These are phyloP conservation scores for Saturnispora quitensis DNA, from an alignment of 805 yeast species.

Conservation along the genomic window DNA sequence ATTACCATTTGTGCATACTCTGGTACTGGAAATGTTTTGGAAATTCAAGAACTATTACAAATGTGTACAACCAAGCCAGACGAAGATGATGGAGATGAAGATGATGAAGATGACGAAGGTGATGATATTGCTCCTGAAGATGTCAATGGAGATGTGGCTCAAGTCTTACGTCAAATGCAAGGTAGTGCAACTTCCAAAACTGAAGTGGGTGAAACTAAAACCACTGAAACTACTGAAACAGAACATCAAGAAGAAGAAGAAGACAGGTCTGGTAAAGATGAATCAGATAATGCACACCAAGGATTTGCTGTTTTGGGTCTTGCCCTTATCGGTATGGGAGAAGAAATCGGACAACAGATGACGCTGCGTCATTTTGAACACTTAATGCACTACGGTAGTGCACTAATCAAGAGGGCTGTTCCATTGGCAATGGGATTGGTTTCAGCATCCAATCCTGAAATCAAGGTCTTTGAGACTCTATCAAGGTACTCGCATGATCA, in stretches of 20 bases:
- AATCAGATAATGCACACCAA: constrained; percentile 47
- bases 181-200: constrained; percentile 19
- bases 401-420: constrained; percentile 83
- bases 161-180: constrained; percentile 18
- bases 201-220: constrained; percentile 21
- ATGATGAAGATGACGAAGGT: constrained; percentile 42
- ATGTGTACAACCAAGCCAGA: constrained; percentile 71
- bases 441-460: constrained; percentile 88
- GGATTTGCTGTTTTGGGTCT: constrained; percentile 92
- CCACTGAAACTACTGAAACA: constrained; percentile 20
- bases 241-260: constrained; percentile 29
- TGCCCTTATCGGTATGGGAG: constrained; percentile 95
- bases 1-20: constrained; percentile 92
- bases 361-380: constrained; percentile 94
- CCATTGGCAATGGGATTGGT: constrained; percentile 98
- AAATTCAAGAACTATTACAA: constrained; percentile 83
- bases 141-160: constrained; percentile 23
- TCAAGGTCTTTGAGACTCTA: constrained; percentile 92
- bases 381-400: constrained; percentile 94
- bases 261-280: constrained; percentile 26
- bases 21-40: constrained; percentile 95
- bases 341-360: constrained; percentile 97
- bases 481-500: constrained; percentile 95
- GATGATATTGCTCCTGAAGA: constrained; percentile 18
- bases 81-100: constrained; percentile 49